Evolutionary conservation across 2,329 filamentous ascomycete species (phyloP).

Genomic region (Fusarium verticillioides): DNA sequence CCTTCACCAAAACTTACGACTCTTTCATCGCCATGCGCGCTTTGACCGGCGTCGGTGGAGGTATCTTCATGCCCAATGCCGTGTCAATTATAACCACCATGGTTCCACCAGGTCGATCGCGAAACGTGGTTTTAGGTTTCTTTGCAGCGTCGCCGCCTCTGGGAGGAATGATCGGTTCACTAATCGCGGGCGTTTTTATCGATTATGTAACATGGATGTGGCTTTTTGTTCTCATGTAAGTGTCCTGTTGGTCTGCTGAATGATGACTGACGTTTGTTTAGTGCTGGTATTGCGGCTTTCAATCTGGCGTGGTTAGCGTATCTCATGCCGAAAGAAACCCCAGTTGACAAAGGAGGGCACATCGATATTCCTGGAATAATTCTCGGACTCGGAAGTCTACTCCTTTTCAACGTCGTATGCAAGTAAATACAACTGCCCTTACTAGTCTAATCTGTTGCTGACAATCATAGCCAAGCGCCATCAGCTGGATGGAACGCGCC

Average conservation of each 20-base stretch:
- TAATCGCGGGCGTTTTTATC: neutral
- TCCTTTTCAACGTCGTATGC: constrained; percentile 63
- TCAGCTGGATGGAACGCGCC: constrained; percentile 57
- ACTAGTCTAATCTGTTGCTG: rapidly evolving
- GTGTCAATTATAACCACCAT: constrained; percentile 61
- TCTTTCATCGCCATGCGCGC: constrained; percentile 57
- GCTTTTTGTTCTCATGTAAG: constrained; percentile 18
- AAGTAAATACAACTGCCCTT: constrained; percentile 50
- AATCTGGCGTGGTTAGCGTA: constrained; percentile 6
- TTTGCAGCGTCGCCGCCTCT: constrained; percentile 48
- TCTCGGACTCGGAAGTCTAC: constrained; percentile 52
- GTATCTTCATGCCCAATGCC: constrained; percentile 63
- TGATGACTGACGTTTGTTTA: neutral
- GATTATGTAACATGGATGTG: neutral
- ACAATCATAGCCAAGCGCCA: constrained; percentile 55
- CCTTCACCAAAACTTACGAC: constrained; percentile 55
- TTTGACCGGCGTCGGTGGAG: constrained; percentile 60
- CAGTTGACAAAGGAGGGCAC: constrained; percentile 40
- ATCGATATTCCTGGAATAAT: constrained; percentile 33
- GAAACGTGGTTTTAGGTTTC: constrained; percentile 30
- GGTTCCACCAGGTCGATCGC: constrained; percentile 56
- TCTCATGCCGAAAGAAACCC: constrained; percentile 32
- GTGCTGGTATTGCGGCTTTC: constrained; percentile 7
- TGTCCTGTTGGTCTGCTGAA: rapidly evolving
- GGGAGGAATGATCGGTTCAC: constrained; percentile 46